A percentile compares a stretch with the other conserved stretches of the same genome.
phyloP scores from a whole-genome alignment of 2,329 filamentous ascomycete genomes.

The Zasmidium citrigriseum region DNA sequence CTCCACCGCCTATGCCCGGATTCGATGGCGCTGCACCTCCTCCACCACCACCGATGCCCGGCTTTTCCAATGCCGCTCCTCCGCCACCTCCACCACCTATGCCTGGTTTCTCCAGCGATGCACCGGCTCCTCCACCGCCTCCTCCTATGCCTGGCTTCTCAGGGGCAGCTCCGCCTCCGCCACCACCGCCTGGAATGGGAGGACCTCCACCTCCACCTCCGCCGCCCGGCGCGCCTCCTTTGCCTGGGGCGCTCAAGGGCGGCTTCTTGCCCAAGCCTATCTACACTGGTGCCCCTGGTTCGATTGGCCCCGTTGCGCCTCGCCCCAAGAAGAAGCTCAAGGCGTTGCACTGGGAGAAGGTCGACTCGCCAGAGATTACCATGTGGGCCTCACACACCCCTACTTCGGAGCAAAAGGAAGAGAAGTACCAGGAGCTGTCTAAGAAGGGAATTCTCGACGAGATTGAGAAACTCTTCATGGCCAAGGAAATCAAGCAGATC shows the following conservation, averaged over 20 bases:
- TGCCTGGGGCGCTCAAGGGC: conserved; percentile 60
- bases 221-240: conserved; percentile 67
- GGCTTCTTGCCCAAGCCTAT: conserved; percentile 72
- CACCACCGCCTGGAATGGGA: conserved; percentile 40
- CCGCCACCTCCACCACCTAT: conserved; percentile 46
- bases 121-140: conserved; percentile 44
- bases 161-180: conserved; percentile 44
- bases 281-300: conserved; percentile 55
- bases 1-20: conserved; percentile 50
- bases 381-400: conserved; percentile 88
- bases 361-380: conserved; percentile 86
- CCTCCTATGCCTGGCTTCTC: conserved; percentile 45
- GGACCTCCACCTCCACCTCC: conserved; percentile 60
- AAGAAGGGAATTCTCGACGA: conserved; percentile 95
- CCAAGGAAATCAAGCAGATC: conserved; percentile 91
- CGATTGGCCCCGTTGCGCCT: conserved; percentile 74
- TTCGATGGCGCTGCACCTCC: conserved; percentile 43
- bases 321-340: conserved; percentile 99
- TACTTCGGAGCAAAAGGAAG: conserved; percentile 85
- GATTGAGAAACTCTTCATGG: conserved; percentile 95
- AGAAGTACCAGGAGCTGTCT: conserved; percentile 91
- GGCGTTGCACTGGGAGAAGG: conserved; percentile 98
- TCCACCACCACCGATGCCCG: conserved; percentile 49
- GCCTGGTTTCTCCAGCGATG: conserved; percentile 44
- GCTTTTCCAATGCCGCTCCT: conserved; percentile 44